Conservation (phyloP, 2,329 filamentous ascomycete species). For the Fonsecaea erecta region DNA sequence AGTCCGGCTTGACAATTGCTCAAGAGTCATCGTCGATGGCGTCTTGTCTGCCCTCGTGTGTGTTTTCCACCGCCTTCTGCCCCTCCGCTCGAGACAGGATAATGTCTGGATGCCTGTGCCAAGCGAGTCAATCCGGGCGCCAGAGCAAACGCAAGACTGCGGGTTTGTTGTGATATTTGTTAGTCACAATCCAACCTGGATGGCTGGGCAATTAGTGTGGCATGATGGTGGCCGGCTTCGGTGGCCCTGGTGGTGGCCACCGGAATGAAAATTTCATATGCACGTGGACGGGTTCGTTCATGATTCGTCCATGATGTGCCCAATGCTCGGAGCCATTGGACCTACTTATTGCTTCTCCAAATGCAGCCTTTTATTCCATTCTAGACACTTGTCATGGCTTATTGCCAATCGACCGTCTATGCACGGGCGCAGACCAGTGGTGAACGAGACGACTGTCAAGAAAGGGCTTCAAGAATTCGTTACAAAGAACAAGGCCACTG, state of each 20-base stretch:
- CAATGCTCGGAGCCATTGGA: not conserved
- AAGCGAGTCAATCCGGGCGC: conserved; percentile 3
- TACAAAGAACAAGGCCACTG: not conserved
- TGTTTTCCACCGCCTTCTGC: conserved; percentile 13
- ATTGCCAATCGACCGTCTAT: not conserved
- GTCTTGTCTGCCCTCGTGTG: conserved; percentile 5
- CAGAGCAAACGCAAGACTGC: conserved; percentile 14
- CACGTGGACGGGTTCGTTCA: conserved; percentile 11
- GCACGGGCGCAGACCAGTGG: not conserved
- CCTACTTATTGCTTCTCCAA: not conserved
- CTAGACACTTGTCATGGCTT: not conserved
- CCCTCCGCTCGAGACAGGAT: conserved; percentile 8
- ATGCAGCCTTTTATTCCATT: not conserved
- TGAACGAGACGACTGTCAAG: not conserved
- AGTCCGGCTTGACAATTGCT: conserved; percentile 6
- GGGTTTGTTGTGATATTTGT: conserved; percentile 19
- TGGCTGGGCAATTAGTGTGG: conserved; percentile 11
- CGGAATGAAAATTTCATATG: conserved; percentile 18
- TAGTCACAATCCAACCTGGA: conserved; percentile 22
- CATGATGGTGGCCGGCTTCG: conserved; percentile 7
- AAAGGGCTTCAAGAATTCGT: not conserved
- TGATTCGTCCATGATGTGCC: not conserved
- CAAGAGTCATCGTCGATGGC: conserved; percentile 22
- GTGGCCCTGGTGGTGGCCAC: not conserved
- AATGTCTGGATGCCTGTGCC: not conserved